Base-by-base conservation (phyloP, 768 basidiomycete genomes). In the Hypholoma fasciculare region DNA sequence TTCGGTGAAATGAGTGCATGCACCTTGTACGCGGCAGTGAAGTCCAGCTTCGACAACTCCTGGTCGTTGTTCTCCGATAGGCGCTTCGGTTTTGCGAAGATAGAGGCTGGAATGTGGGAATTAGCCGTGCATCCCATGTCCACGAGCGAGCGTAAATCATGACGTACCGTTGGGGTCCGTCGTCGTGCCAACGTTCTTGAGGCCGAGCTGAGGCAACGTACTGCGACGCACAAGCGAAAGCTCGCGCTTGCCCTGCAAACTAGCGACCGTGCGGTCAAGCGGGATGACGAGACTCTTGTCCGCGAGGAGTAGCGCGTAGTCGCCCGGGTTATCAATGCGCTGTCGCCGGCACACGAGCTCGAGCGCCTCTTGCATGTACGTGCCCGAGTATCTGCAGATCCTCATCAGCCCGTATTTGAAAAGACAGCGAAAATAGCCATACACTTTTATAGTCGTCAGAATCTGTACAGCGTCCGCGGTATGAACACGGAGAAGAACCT, bases 331-430 rank as follows among this genome's bases (percentile, higher is more conserved):
- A 23, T 76, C 74, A 30, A 92, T 72, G 65, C 84, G 85, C 52
- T 87, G 82, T 67, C 84, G 85, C 43, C 83, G 79, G 68, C 92
- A 94, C 1, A 93, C 88, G 20, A 87, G 78, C 60, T 97, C 96
- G 23, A 97, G 82, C 0, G 92, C 92, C 70, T 98, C 96, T 65
- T 96, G 94, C 84, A 98, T 90, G 71, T 98, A 98, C 88, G 94
- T 97, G 9, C 92, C 94, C 13, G 92, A 87, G 11, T 93, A 87
- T 4, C 89, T 92, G 65, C 49, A 46, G 37, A 46, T 48, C 36
- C 3, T 34, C 34, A 34, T 54, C 50, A 57, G 36, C 11, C 20
- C 8, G 16, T 13, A 37, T 13, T 14, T 38, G 36, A 12, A 30
- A 34, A 51, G 42, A 12, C 58, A 47, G 4, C 23, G 16, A 36